Evolutionary conservation across 2,329 filamentous ascomycete species (phyloP).

Genomic region (Aspergillaceae sp.): DNA sequence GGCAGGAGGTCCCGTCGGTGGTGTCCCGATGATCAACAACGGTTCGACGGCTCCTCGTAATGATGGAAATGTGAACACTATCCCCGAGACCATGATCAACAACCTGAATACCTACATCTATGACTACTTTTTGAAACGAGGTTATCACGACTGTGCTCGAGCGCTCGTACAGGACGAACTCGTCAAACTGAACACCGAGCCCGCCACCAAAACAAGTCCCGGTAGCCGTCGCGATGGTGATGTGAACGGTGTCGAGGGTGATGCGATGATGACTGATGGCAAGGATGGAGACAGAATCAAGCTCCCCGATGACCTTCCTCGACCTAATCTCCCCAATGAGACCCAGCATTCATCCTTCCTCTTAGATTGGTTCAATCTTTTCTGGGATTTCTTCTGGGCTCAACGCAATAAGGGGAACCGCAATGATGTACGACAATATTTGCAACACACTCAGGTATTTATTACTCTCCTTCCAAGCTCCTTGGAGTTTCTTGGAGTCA

Average conservation of each 20-base stretch:
- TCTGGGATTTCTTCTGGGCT: slow-evolving; percentile 90
- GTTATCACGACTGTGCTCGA: slow-evolving; percentile 75
- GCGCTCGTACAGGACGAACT: slow-evolving; percentile 58
- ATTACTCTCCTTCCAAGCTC: no score
- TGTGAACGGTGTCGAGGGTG: slow-evolving; percentile 63
- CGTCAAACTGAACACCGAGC: slow-evolving; percentile 48
- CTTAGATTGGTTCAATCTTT: slow-evolving; percentile 95
- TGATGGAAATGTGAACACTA: slow-evolving; percentile 30
- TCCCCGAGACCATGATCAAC: slow-evolving; percentile 30
- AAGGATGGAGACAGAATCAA: slow-evolving; percentile 70
- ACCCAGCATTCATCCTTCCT: slow-evolving; percentile 68
- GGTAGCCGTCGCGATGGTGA: slow-evolving; percentile 59
- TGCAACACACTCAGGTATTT: slow-evolving; percentile 68
- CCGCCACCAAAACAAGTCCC: slow-evolving; percentile 58
- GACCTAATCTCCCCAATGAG: slow-evolving; percentile 48
- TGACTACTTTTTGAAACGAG: slow-evolving; percentile 72
- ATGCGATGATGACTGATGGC: slow-evolving; percentile 72
- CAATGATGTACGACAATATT: slow-evolving; percentile 62
- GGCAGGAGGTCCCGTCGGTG: slow-evolving; percentile 48
- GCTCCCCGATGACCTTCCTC: slow-evolving; percentile 70
- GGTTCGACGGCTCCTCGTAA: slow-evolving; percentile 38
- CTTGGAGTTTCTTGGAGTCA: no score
- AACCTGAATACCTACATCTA: slow-evolving; percentile 59
- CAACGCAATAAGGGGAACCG: slow-evolving; percentile 63
- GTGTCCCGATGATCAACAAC: slow-evolving; percentile 49